Percentiles rank a stretch among this genome's conserved stretches.
Evolutionary conservation across 2,329 filamentous ascomycete genomes (phyloP).

Genomic region (Arachnopeziza araneosa): DNA sequence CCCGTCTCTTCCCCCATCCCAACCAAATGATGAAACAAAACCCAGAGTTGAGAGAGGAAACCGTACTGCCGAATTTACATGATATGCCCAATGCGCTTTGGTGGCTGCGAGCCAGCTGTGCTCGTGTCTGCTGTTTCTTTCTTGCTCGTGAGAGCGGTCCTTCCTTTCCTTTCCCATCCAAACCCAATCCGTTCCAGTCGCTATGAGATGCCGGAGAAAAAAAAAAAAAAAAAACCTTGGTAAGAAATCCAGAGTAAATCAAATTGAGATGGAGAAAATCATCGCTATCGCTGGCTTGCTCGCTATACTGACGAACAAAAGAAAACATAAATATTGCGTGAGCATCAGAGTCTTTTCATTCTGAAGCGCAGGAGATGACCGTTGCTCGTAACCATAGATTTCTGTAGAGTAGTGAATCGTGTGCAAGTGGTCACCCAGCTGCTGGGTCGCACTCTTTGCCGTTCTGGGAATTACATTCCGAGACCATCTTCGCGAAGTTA

Average conservation of each 20-base stretch:
- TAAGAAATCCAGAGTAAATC: slow-evolving; percentile 23
- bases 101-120: background rate
- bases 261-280: slow-evolving; percentile 29
- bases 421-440: background rate
- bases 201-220: slow-evolving; percentile 6
- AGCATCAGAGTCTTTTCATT: slow-evolving; percentile 42
- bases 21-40: background rate
- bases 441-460: slow-evolving; percentile 13
- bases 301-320: slow-evolving; percentile 12
- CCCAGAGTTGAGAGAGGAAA: background rate
- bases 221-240: slow-evolving; percentile 9
- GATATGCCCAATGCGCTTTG: background rate
- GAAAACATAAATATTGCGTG: slow-evolving; percentile 34
- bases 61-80: background rate
- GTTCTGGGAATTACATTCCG: slow-evolving; percentile 53
- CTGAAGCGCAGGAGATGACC: slow-evolving; percentile 2
- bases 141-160: slow-evolving; percentile 1
- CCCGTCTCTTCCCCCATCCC: background rate
- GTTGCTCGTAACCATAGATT: slow-evolving; percentile 16
- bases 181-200: background rate
- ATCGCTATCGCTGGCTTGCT: slow-evolving; percentile 27
- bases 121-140: background rate
- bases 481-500: slow-evolving; percentile 88
- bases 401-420: background rate
- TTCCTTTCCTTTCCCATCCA: background rate